Conservation (phyloP, 1,284 basidiomycete genomes). For the Rhodotorula glutinis region DNA sequence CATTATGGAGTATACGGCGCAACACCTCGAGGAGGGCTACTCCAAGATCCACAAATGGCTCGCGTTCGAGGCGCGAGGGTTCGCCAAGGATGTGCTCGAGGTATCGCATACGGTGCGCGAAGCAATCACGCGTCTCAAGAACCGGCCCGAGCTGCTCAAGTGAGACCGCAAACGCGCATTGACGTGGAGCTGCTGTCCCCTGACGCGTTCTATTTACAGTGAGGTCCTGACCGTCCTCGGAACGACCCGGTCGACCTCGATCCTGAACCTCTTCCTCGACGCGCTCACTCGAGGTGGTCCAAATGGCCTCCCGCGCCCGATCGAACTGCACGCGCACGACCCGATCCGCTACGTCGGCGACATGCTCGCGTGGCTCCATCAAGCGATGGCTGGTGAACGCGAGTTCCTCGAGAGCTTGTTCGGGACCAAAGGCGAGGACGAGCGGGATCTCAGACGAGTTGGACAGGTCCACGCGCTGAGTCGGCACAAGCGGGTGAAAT, state of each 20-base stretch:
- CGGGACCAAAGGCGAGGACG: conserved; percentile 59
- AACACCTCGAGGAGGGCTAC: conserved; percentile 81
- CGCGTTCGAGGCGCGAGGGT: conserved; percentile 77
- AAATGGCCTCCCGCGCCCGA: conserved; percentile 81
- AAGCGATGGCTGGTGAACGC: conserved; percentile 86
- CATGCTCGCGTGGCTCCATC: conserved; percentile 99
- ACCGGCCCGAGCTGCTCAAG: conserved; percentile 74
- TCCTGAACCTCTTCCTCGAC: conserved; percentile 71
- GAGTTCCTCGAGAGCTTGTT: conserved; percentile 88
- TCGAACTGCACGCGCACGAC: conserved; percentile 96
- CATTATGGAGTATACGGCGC: conserved; percentile 77
- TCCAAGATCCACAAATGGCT: conserved; percentile 84
- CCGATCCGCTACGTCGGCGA: conserved; percentile 93
- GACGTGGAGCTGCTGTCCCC: neutral
- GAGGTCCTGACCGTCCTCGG: conserved; percentile 75
- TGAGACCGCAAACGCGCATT: conserved; percentile 45
- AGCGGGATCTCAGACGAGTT: conserved; percentile 81
- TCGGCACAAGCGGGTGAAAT: conserved; percentile 4
- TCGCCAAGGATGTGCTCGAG: conserved; percentile 71
- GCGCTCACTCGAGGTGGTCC: conserved; percentile 84
- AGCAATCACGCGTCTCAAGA: conserved; percentile 67
- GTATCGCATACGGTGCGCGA: conserved; percentile 68
- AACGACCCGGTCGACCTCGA: conserved; percentile 72
- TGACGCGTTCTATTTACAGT: conserved; percentile 50
- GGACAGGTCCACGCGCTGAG: conserved; percentile 55